Evolutionary conservation across 2,329 filamentous ascomycete genomes (phyloP), one percentile per base, ranked within the genome.

Genomic region (Colletotrichum agaves): DNA sequence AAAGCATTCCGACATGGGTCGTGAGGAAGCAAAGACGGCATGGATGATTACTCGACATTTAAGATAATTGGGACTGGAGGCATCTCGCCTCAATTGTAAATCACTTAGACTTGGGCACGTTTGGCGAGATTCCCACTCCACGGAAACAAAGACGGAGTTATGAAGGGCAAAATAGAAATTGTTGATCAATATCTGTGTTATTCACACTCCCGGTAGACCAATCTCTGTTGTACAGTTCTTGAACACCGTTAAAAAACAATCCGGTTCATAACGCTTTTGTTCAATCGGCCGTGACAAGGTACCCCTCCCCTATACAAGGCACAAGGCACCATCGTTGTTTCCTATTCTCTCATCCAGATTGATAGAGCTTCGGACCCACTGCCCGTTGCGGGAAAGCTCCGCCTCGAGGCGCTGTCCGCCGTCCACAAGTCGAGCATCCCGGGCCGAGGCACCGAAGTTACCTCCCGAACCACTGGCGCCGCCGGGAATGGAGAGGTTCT

Each of bases 21-120:
- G 61, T 2, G 70, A 72, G 71, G 69, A 4, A 71, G 71, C 44
- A 69, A 63, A 13, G 70, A 72, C 33, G 70, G 70, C 1, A 3
- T 70, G 5, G 85, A 88, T 13, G 88, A 90, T 73, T 90, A 88
- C 73, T 78, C 84, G 66, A 77, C 79, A 13, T 82, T 86, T 57
- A 90, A 90, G 78, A 86, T 80, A 17, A 80, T 89, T 50, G 87
- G 86, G 15, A 77, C 76, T 31, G 77, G 76, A 0, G 74, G 74
- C 3, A n/a, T 27, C 3, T 23, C 13, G 21, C 11, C 3, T 5
- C 17, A 31, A 19, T 33, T 47, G n/a, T 35, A n/a, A 37, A 12
- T 37, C 8, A 13, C 12, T 11, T 37, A 13, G 35, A 13, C 2
- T 1, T 37, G 7, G 23, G 23, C 23, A 27, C 23, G 6, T 4